Conservation (phyloP, 768 basidiomycete genomes). For the Stropharia rugosoannulata region DNA sequence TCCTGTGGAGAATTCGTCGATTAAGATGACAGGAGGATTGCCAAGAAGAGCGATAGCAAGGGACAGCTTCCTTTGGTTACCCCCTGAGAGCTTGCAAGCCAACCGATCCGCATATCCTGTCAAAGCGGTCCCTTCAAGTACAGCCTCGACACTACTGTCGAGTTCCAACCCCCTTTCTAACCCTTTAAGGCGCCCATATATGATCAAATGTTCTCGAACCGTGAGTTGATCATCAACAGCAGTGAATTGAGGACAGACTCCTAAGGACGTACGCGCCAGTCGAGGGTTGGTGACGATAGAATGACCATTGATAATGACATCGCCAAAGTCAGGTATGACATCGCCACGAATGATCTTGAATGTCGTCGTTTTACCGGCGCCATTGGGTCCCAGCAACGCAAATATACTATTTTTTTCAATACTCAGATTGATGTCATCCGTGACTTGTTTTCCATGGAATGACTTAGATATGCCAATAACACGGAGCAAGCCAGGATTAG, state of each 20-base stretch:
- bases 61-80: slow-evolving; percentile 75
- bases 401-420: slow-evolving; percentile 62
- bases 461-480: slow-evolving; percentile 64
- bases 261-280: slow-evolving; percentile 64
- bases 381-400: slow-evolving; percentile 77
- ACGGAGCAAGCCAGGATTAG: slow-evolving; percentile 55
- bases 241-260: slow-evolving; percentile 84
- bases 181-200: slow-evolving; percentile 78
- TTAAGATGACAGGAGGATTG: slow-evolving; percentile 74
- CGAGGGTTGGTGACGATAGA: slow-evolving; percentile 64
- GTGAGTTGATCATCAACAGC: slow-evolving; percentile 79
- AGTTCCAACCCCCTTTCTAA: slow-evolving; percentile 47
- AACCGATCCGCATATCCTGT: slow-evolving; percentile 62
- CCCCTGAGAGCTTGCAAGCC: slow-evolving; percentile 74
- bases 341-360: slow-evolving; percentile 83
- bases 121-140: slow-evolving; percentile 61
- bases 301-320: slow-evolving; percentile 62
- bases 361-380: slow-evolving; percentile 81
- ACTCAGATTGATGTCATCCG: slow-evolving; percentile 72
- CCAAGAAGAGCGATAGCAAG: slow-evolving; percentile 59
- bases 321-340: slow-evolving; percentile 62
- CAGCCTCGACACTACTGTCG: slow-evolving; percentile 46
- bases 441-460: slow-evolving; percentile 55
- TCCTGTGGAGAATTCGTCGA: slow-evolving; percentile 83
- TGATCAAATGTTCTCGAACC: slow-evolving; percentile 69